Percentiles rank a stretch among this genome's conserved stretches.
Conservation (phyloP, 1,284 basidiomycete genomes). For the Papiliotrema fonsecae region DNA sequence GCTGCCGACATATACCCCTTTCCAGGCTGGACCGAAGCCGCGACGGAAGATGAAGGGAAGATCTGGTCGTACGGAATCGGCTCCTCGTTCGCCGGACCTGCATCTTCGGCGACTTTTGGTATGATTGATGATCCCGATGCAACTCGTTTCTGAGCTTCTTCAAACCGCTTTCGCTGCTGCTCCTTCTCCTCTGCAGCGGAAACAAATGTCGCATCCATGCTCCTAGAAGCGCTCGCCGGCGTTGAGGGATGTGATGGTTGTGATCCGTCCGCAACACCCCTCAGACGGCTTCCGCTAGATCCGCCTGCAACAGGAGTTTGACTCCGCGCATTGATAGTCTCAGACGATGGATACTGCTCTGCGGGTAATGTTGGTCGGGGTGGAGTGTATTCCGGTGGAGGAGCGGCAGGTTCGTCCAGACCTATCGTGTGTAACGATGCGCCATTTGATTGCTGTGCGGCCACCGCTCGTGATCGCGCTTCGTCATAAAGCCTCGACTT, state of each 20-base stretch:
- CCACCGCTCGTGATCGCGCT: constrained; percentile 60
- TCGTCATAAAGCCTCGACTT: constrained; percentile 58
- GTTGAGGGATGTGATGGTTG: neutral
- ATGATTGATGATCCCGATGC: neutral
- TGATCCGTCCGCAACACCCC: neutral
- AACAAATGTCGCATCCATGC: neutral
- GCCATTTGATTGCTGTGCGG: constrained; percentile 38
- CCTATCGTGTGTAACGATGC: constrained; percentile 31
- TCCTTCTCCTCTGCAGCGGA: constrained; percentile 20
- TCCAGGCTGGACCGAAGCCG: neutral
- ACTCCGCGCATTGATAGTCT: too few species aligned
- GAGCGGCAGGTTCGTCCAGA: constrained; percentile 15
- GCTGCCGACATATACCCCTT: constrained; percentile 21
- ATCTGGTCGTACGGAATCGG: constrained; percentile 15
- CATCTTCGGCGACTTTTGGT: neutral
- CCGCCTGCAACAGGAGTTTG: too few species aligned
- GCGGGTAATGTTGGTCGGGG: constrained; percentile 13
- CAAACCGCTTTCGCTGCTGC: constrained; percentile 14
- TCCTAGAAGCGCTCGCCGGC: neutral
- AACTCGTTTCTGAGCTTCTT: constrained; percentile 11
- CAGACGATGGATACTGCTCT: constrained; percentile 14
- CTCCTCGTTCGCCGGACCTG: constrained; percentile 4
- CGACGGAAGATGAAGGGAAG: constrained; percentile 7
- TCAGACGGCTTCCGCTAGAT: neutral
- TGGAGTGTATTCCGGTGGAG: constrained; percentile 35